Conservation (phyloP, 495 filamentous ascomycete genomes). For the Pseudoneurospora amorphoporcata region DNA sequence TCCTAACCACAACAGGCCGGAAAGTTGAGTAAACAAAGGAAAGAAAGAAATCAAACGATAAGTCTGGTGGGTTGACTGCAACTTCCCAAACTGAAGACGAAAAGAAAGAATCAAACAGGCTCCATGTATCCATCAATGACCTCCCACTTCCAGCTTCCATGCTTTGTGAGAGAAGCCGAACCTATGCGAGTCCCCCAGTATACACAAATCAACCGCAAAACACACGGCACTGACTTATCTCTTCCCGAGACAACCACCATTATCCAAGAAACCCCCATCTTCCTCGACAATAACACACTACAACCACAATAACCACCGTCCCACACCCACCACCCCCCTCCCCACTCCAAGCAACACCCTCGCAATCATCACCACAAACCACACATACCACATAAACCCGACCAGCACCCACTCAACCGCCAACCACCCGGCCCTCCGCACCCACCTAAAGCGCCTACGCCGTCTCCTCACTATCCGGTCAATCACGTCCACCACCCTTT, state of each 20-base stretch:
- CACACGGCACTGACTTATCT: neutral
- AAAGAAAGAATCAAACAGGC: neutral
- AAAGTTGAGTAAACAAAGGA: neutral
- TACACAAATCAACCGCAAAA: neutral
- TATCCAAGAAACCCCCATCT: neutral
- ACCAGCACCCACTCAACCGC: slow-evolving; percentile 72
- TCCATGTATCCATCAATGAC: neutral
- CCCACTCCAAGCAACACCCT: slow-evolving; percentile 51
- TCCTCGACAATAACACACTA: slow-evolving; percentile 14
- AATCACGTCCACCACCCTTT: slow-evolving; percentile 66
- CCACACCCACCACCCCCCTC: slow-evolving; percentile 43
- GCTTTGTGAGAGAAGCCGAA: neutral
- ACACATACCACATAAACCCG: slow-evolving; percentile 74
- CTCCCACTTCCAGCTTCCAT: neutral
- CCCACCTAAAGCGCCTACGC: slow-evolving; percentile 60
- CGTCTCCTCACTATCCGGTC: slow-evolving; percentile 59
- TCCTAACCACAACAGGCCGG: neutral
- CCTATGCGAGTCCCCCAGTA: neutral
- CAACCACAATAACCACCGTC: slow-evolving; percentile 75
- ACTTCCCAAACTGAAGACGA: neutral
- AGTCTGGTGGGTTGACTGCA: neutral
- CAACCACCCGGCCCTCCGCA: slow-evolving; percentile 57
- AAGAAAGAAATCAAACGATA: neutral
- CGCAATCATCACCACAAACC: slow-evolving; percentile 65
- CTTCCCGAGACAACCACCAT: neutral